A percentile compares a stretch with the other conserved stretches of the same genome.
These are phyloP conservation scores for Jacaranda mimosifolia DNA, from an alignment of 257 asterid genomes.

Conservation along the genomic window DNA sequence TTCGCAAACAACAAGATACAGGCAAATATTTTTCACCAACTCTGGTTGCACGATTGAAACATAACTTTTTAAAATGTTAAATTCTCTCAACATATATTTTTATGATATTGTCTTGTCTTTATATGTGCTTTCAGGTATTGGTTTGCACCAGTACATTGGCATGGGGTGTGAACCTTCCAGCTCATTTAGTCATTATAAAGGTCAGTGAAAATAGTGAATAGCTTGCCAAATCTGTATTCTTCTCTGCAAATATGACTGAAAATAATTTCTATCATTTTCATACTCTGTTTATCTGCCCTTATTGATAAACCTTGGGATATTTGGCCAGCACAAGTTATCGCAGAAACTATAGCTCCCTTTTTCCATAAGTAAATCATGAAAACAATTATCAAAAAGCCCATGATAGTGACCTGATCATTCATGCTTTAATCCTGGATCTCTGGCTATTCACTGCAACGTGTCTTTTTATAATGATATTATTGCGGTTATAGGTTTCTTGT, in stretches of 20 bases:
- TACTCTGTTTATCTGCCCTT: not conserved
- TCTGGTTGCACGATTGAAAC: conserved; percentile 29
- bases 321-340: conserved; percentile 10
- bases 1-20: conserved; percentile 96
- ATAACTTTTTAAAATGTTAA: conserved; percentile 21
- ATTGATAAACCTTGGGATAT: not conserved
- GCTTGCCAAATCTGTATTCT: conserved; percentile 10
- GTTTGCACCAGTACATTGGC: conserved; percentile 99
- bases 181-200: conserved; percentile 96
- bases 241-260: conserved; percentile 25
- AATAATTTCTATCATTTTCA: conserved; percentile 1
- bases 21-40: conserved; percentile 53
- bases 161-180: conserved; percentile 99
- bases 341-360: not conserved
- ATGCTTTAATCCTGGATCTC: conserved; percentile 14
- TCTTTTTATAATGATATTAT: not conserved
- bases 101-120: conserved; percentile 25
- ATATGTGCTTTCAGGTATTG: conserved; percentile 67
- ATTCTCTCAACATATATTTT: conserved; percentile 28
- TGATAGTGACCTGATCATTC: not conserved
- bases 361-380: not conserved
- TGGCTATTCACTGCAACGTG: not conserved
- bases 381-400: not conserved
- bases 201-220: conserved; percentile 48
- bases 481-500: not conserved